Evolutionary conservation across 2,329 filamentous ascomycete genomes (phyloP).

Genomic region (Sclerotinia nivalis): DNA sequence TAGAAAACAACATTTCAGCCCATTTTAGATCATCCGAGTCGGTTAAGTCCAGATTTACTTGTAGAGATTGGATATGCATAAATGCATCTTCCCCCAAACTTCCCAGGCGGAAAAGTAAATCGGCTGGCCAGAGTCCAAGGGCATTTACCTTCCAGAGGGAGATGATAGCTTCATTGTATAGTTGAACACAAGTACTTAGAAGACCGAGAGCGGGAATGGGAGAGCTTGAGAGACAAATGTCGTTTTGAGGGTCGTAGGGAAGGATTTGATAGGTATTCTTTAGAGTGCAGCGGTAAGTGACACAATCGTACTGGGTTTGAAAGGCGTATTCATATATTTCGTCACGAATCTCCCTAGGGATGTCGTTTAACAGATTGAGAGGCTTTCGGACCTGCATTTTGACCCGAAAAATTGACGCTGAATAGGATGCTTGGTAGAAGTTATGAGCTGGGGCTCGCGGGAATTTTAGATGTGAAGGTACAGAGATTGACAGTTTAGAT

Average conservation of each 20-base stretch:
- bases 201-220: slow-evolving; percentile 13
- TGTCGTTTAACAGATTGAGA: slow-evolving; percentile 5
- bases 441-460: not conserved
- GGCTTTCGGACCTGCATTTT: not conserved
- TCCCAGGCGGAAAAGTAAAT: slow-evolving; percentile 13
- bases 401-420: not conserved
- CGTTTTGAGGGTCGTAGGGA: slow-evolving; percentile 21
- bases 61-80: not conserved
- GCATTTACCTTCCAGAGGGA: slow-evolving; percentile 17
- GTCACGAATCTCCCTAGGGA: slow-evolving; percentile 20
- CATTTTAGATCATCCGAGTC: slow-evolving; percentile 19
- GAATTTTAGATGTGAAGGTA: no score
- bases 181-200: not conserved
- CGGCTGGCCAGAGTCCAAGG: slow-evolving; percentile 20
- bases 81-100: not conserved
- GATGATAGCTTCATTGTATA: slow-evolving; percentile 8
- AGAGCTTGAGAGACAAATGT: not conserved
- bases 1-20: slow-evolving; percentile 8
- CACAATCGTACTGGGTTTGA: slow-evolving; percentile 5
- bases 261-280: slow-evolving; percentile 6
- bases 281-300: slow-evolving; percentile 13
- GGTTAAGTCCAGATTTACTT: slow-evolving; percentile 18
- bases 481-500: not conserved
- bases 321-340: slow-evolving; percentile 22
- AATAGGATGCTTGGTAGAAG: not conserved